Evolutionary conservation across 2,329 filamentous ascomycete genomes (phyloP).

Genomic region (Blumeria hordei): DNA sequence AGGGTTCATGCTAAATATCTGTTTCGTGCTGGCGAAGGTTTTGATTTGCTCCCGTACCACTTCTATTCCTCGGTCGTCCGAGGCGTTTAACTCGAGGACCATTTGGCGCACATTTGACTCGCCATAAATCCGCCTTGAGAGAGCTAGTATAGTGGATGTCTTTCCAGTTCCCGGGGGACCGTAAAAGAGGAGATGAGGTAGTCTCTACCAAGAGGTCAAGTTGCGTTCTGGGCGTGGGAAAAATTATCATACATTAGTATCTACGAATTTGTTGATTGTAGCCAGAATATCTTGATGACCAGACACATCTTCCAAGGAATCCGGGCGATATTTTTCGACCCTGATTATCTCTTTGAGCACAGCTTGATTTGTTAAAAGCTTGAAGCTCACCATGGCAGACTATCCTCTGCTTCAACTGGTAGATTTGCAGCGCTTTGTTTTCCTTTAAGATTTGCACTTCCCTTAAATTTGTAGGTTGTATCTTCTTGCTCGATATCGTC

Average conservation of each 20-base stretch:
- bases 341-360: constrained; percentile 18
- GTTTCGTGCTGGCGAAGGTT: constrained; percentile 93
- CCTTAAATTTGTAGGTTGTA: constrained; percentile 45
- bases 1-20: constrained; percentile 60
- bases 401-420: constrained; percentile 82
- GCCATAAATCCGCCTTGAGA: constrained; percentile 84
- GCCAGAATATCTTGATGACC: constrained; percentile 93
- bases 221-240: background rate
- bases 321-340: constrained; percentile 93
- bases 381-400: constrained; percentile 53
- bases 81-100: constrained; percentile 94
- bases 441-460: constrained; percentile 52
- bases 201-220: constrained; percentile 23
- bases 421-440: constrained; percentile 84
- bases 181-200: constrained; percentile 90
- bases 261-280: constrained; percentile 94
- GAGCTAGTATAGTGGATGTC: constrained; percentile 83
- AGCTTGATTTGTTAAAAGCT: too few relatives aligned
- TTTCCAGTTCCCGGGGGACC: constrained; percentile 93
- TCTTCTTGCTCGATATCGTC: constrained; percentile 28
- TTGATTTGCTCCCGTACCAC: constrained; percentile 98
- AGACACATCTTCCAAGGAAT: constrained; percentile 72
- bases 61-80: constrained; percentile 91
- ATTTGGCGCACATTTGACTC: constrained; percentile 85
- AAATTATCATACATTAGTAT: constrained; percentile 40